Percentiles rank a stretch among this genome's conserved stretches.
Evolutionary conservation across 129 eudicot genomes (phyloP).

Genomic region (Flaveria ramosissima): DNA sequence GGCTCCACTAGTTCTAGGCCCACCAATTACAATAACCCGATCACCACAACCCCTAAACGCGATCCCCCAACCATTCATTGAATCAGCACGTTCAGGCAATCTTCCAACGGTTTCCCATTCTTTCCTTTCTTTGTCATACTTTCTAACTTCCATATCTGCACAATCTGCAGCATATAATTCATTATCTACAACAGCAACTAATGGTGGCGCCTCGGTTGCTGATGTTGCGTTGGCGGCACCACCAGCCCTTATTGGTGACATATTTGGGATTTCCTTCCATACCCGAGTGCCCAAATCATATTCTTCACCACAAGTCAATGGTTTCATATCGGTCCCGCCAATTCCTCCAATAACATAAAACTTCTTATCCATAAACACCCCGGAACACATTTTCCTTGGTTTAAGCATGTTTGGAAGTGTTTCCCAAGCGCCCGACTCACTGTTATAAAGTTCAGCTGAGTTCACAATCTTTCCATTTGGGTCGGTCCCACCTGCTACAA

Average conservation of each 20-base stretch:
- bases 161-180: conserved; percentile 82
- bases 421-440: conserved; percentile 59
- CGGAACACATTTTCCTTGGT: conserved; percentile 76
- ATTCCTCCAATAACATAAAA: conserved; percentile 87
- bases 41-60: conserved; percentile 91
- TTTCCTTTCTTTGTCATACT: conserved; percentile 52
- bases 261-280: conserved; percentile 77
- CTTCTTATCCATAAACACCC: conserved; percentile 84
- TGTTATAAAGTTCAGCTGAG: conserved; percentile 73
- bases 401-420: conserved; percentile 66
- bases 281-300: conserved; percentile 47
- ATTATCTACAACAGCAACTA: conserved; percentile 82
- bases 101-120: conserved; percentile 68
- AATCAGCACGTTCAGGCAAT: conserved; percentile 73
- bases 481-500: conserved; percentile 80
- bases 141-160: conserved; percentile 74
- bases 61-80: conserved; percentile 88
- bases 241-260: conserved; percentile 58
- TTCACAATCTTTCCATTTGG: conserved; percentile 47
- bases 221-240: conserved; percentile 37
- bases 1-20: conserved; percentile 62
- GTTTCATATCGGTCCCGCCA: conserved; percentile 50
- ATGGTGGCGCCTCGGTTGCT: conserved; percentile 77
- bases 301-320: conserved; percentile 87
- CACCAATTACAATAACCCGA: conserved; percentile 77